Percentiles rank a stretch among this genome's conserved stretches.
phyloP scores from a whole-genome alignment of 75 land plant genomes.

The Larix kaempferi region DNA sequence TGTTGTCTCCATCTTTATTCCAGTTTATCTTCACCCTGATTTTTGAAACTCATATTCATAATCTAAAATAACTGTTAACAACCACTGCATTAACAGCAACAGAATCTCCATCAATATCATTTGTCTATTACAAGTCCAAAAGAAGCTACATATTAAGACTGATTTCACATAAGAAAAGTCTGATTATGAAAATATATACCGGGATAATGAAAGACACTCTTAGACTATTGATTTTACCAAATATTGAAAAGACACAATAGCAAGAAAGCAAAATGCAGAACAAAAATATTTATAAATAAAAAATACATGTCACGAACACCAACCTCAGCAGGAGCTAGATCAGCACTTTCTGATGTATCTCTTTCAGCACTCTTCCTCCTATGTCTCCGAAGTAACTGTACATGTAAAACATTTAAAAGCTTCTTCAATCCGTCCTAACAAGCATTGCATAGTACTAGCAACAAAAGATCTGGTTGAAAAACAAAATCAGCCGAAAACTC shows the following conservation, averaged over 20 bases:
- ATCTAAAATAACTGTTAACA: background rate
- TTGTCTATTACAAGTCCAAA: background rate
- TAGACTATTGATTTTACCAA: background rate
- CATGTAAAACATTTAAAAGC: background rate
- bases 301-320: background rate
- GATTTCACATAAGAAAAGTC: background rate
- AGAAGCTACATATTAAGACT: background rate
- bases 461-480: background rate
- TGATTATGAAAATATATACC: background rate
- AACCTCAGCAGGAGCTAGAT: conserved; percentile 83
- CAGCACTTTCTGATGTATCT: conserved; percentile 21
- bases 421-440: background rate
- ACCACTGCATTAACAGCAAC: background rate
- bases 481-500: background rate
- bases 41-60: background rate
- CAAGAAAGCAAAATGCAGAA: background rate
- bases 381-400: conserved; percentile 86
- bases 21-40: too few relatives aligned
- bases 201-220: background rate
- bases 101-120: background rate
- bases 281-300: background rate
- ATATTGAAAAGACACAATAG: background rate
- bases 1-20: too few relatives aligned
- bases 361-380: conserved; percentile 58
- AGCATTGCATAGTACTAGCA: background rate